Percentiles rank a stretch among this genome's conserved stretches.
These are phyloP conservation scores for Fusarium sp. DNA, from an alignment of 2,329 filamentous ascomycete genomes.

Conservation along the genomic window DNA sequence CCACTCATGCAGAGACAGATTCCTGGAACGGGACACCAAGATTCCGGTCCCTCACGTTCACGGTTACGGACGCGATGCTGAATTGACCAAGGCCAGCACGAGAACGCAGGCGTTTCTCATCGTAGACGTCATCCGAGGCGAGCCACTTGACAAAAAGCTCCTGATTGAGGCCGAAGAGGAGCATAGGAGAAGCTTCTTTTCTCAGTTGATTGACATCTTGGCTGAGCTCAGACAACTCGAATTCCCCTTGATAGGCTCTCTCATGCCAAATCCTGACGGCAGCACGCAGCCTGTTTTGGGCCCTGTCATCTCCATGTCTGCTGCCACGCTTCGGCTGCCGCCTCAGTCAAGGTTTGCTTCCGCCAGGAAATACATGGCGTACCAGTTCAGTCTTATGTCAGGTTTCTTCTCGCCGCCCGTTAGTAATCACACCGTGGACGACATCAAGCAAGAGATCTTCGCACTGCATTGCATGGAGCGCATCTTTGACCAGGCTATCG, in stretches of 20 bases:
- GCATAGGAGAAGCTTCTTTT: constrained; percentile 34
- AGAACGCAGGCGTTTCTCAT: constrained; percentile 37
- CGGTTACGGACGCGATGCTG: constrained; percentile 32
- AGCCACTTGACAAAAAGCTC: constrained; percentile 32
- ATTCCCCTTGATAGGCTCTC: constrained; percentile 40
- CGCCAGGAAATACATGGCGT: constrained; percentile 21
- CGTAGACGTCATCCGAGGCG: constrained; percentile 32
- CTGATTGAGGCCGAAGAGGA: constrained; percentile 12
- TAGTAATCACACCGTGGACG: constrained; percentile 16
- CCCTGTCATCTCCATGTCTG: constrained; percentile 35
- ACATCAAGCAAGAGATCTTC: constrained; percentile 26
- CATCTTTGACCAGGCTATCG: constrained; percentile 27
- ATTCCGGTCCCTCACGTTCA: constrained; percentile 41
- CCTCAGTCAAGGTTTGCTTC: constrained; percentile 12
- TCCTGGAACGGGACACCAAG: constrained; percentile 32
- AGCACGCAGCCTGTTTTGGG: constrained; percentile 27
- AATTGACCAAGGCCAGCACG: not conserved
- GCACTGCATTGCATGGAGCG: constrained; percentile 25
- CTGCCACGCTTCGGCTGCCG: constrained; percentile 13
- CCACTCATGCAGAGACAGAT: constrained; percentile 22
- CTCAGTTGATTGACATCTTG: constrained; percentile 42
- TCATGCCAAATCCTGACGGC: constrained; percentile 38
- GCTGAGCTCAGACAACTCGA: constrained; percentile 38
- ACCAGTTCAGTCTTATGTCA: constrained; percentile 22
- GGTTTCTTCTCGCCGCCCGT: constrained; percentile 10